A percentile compares a stretch with the other conserved stretches of the same genome.
Evolutionary conservation across 1,284 basidiomycete species (phyloP).

Genomic region (Coniophora puteana): DNA sequence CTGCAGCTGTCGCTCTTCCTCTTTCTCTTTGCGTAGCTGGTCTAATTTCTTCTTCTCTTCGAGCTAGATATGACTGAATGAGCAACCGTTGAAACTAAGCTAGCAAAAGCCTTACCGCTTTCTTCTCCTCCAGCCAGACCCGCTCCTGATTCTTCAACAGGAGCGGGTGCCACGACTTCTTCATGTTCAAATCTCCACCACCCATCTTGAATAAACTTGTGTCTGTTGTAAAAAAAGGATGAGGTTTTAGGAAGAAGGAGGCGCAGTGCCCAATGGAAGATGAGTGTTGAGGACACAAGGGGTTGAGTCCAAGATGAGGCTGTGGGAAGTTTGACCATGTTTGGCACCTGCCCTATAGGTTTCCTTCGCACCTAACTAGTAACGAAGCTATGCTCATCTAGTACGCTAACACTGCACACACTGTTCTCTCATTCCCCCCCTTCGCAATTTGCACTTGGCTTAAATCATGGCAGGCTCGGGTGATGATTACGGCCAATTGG

Average conservation of each 20-base stretch:
- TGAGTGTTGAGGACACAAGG: constrained; percentile 5
- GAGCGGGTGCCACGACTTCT: constrained; percentile 98
- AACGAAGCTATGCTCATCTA: too few species aligned
- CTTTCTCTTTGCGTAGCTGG: constrained; percentile 94
- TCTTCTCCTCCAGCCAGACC: constrained; percentile 98
- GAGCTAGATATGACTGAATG: constrained; percentile 46
- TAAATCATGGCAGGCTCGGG: constrained; percentile 20
- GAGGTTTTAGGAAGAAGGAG: constrained; percentile 9
- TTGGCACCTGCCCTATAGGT: too few species aligned
- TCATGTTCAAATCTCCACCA: constrained; percentile 94
- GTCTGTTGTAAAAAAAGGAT: constrained; percentile 9
- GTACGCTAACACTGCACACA: too few species aligned
- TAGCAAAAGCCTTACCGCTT: constrained; percentile 60
- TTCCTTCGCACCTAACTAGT: too few species aligned
- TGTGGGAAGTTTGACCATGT: constrained; percentile 25
- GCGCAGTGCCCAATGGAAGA: constrained; percentile 6
- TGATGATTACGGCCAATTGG: constrained; percentile 16
- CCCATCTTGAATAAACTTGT: constrained; percentile 72
- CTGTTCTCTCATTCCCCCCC: constrained; percentile 6
- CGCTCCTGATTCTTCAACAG: constrained; percentile 98
- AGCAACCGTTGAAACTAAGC: constrained; percentile 8
- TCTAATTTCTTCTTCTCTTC: constrained; percentile 98
- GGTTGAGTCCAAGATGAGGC: background rate
- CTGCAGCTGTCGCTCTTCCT: constrained; percentile 95
- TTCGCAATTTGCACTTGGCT: background rate